Evolutionary conservation across 176 grass and related monocot genomes (phyloP).

Genomic region (Aegilops longissima): DNA sequence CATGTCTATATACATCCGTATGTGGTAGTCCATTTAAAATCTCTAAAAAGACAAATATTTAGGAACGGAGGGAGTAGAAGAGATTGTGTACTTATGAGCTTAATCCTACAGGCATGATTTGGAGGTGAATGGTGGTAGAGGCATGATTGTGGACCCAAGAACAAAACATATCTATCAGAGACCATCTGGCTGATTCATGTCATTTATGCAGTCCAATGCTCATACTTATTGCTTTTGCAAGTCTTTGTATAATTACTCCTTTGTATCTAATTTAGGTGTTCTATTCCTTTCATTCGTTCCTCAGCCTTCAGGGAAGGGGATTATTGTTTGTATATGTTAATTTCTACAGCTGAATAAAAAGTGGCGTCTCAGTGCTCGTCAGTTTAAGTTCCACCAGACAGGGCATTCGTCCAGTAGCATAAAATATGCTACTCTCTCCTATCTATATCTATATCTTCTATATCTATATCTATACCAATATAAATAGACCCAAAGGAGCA

Average conservation of each 20-base stretch:
- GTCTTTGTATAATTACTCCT: slow-evolving; percentile 25
- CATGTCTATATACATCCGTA: too few species aligned
- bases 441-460: too few species aligned
- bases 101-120: slow-evolving; percentile 74
- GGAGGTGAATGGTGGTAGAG: slow-evolving; percentile 94
- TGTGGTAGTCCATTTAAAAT: too few species aligned
- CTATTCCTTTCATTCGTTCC: slow-evolving; percentile 42
- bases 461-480: too few species aligned
- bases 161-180: slow-evolving; percentile 98
- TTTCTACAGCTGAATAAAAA: slow-evolving; percentile 40
- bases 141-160: slow-evolving; percentile 90
- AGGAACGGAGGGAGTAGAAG: not conserved
- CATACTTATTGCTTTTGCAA: slow-evolving; percentile 23
- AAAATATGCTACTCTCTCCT: not conserved
- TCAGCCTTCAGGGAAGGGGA: slow-evolving; percentile 2
- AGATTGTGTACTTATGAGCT: slow-evolving; percentile 1
- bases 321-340: slow-evolving; percentile 29
- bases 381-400: not conserved
- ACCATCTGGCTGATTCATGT: slow-evolving; percentile 53
- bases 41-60: too few species aligned
- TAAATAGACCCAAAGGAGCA: too few species aligned
- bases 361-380: not conserved
- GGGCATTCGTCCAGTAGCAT: not conserved
- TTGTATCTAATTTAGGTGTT: slow-evolving; percentile 38
- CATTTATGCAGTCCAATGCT: not conserved